Percentiles rank a stretch among this genome's conserved stretches.
These are phyloP conservation scores for Clonostachys solani DNA, from an alignment of 2,329 filamentous ascomycete genomes.

Conservation along the genomic window DNA sequence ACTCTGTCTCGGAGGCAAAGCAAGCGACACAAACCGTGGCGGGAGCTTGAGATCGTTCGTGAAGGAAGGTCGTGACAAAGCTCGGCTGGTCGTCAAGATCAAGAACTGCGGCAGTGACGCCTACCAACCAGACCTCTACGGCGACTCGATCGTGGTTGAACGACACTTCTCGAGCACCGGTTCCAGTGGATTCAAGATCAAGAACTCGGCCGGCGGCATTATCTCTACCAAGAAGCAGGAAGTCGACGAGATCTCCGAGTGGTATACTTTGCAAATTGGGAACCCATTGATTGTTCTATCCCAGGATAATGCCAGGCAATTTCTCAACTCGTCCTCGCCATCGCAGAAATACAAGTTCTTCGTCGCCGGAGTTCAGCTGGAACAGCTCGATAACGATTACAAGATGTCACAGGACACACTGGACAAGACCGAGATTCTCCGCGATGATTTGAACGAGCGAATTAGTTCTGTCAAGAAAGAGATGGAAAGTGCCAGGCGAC, in stretches of 20 bases:
- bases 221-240: conserved; percentile 83
- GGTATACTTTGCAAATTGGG: conserved; percentile 89
- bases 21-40: conserved; percentile 86
- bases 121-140: conserved; percentile 79
- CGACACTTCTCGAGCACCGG: conserved; percentile 77
- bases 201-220: conserved; percentile 62
- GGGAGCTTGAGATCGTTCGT: conserved; percentile 86
- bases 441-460: conserved; percentile 26
- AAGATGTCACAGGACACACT: conserved; percentile 74
- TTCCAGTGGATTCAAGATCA: conserved; percentile 81
- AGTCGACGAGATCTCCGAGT: conserved; percentile 89
- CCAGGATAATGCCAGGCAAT: conserved; percentile 91
- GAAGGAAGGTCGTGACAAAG: conserved; percentile 79
- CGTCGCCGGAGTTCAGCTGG: conserved; percentile 87
- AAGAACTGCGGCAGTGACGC: conserved; percentile 87
- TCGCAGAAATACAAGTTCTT: conserved; percentile 95
- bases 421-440: conserved; percentile 51
- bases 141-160: conserved; percentile 84
- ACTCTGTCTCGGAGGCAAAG: conserved; percentile 91
- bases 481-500: conserved; percentile 56
- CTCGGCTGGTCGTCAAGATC: conserved; percentile 75
- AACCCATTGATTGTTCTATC: conserved; percentile 95
- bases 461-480: conserved; percentile 29
- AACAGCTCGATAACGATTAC: conserved; percentile 90
- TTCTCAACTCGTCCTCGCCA: conserved; percentile 79